phyloP scores from a whole-genome alignment of 495 filamentous ascomycete species.

The Physcia stellaris region DNA sequence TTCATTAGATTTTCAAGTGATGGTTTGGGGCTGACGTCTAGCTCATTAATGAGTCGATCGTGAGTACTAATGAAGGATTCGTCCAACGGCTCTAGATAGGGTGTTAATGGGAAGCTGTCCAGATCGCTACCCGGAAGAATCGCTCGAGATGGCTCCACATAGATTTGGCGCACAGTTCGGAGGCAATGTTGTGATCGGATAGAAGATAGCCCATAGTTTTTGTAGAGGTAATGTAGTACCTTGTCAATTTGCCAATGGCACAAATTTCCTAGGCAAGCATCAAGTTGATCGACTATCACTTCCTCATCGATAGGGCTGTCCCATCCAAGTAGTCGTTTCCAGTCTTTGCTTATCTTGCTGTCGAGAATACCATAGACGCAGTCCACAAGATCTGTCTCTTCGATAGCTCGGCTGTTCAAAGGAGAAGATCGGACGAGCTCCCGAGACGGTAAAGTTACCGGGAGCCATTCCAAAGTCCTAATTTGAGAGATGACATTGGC shows the following conservation, averaged over 20 bases:
- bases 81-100: conserved; percentile 16
- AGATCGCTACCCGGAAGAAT: conserved; percentile 5
- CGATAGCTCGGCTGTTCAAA: conserved; percentile 13
- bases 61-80: conserved; percentile 13
- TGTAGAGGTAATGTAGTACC: conserved; percentile 14
- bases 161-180: conserved; percentile 1
- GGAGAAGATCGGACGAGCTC: conserved; percentile 10
- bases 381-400: conserved; percentile 14
- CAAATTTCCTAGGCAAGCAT: conserved; percentile 7
- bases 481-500: background rate
- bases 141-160: background rate
- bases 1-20: conserved; percentile 11
- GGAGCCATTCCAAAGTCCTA: conserved; percentile 17
- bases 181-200: conserved; percentile 6
- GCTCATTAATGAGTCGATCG: conserved; percentile 7
- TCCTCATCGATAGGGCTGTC: conserved; percentile 8
- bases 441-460: conserved; percentile 9
- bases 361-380: conserved; percentile 14
- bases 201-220: conserved; percentile 1
- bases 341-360: conserved; percentile 10
- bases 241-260: conserved; percentile 13
- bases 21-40: conserved; percentile 14
- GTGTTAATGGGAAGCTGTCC: background rate
- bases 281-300: conserved; percentile 16
- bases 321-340: conserved; percentile 22